Conservation (phyloP, 1,139 yeast genomes). For the Geotrichum histeridarum region DNA sequence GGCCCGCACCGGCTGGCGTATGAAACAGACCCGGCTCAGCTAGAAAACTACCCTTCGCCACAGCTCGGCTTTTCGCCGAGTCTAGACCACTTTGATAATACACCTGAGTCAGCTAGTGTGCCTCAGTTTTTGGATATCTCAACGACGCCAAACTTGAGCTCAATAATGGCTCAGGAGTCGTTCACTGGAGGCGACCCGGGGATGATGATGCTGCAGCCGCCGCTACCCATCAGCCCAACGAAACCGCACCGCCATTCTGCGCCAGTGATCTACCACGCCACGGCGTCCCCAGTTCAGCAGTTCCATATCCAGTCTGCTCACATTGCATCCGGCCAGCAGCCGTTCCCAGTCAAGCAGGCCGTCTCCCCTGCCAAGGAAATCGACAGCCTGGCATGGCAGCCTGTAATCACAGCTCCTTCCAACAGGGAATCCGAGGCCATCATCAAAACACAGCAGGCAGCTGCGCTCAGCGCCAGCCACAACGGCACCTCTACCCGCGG, state of each 20-base stretch:
- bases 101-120: conserved; percentile 26
- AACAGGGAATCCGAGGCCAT: conserved; percentile 33
- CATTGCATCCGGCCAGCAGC: not conserved
- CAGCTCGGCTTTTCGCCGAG: conserved; percentile 28
- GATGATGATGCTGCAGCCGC: conserved; percentile 10
- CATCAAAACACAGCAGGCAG: conserved; percentile 31
- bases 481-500: not conserved
- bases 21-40: conserved; percentile 10
- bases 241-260: not conserved
- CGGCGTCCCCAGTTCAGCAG: not conserved
- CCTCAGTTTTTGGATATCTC: conserved; percentile 24
- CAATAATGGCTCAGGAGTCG: no score
- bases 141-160: conserved; percentile 23
- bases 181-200: not conserved
- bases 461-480: not conserved
- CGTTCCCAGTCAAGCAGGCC: not conserved
- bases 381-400: conserved; percentile 35
- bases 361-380: not conserved
- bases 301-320: not conserved
- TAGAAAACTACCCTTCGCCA: conserved; percentile 22
- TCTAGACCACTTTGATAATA: conserved; percentile 23
- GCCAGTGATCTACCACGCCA: not conserved
- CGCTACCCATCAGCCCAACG: not conserved
- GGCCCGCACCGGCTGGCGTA: not conserved
- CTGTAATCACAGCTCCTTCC: conserved; percentile 36